phyloP scores from a whole-genome alignment of 805 yeast species.

The Candida krabiensis region DNA sequence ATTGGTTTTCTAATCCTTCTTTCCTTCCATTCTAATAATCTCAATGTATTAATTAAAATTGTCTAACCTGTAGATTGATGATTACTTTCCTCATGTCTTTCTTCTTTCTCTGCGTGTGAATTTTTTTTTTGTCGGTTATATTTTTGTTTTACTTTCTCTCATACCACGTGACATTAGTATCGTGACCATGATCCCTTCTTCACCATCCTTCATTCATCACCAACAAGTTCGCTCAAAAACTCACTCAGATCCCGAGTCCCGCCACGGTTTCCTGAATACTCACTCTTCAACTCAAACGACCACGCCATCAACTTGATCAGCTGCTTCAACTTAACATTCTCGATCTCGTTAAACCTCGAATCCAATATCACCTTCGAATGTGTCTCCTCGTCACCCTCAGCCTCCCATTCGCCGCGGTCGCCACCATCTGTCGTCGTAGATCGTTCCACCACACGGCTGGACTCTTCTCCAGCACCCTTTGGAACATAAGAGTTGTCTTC shows the following conservation, averaged over 20 bases:
- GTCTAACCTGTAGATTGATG: too few relatives aligned
- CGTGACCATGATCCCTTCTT: too few relatives aligned
- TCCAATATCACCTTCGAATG: constrained; percentile 7
- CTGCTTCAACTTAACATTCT: constrained; percentile 22
- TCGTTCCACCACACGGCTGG: constrained; percentile 3
- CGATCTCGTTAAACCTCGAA: constrained; percentile 16
- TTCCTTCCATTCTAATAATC: too few relatives aligned
- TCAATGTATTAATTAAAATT: too few relatives aligned
- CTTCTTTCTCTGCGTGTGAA: too few relatives aligned
- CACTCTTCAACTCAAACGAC: constrained; percentile 17
- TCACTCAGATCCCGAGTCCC: constrained; percentile 7
- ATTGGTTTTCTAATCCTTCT: too few relatives aligned
- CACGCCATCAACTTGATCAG: constrained; percentile 30
- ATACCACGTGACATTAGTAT: too few relatives aligned
- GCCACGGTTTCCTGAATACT: neutral
- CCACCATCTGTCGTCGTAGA: neutral
- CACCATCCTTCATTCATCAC: too few relatives aligned
- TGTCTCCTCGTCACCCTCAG: constrained; percentile 1
- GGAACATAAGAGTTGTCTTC: constrained; percentile 12
- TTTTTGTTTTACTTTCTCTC: too few relatives aligned
- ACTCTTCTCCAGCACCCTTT: constrained; percentile 14
- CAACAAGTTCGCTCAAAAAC: constrained; percentile 9
- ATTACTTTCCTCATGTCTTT: too few relatives aligned
- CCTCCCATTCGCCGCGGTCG: neutral
- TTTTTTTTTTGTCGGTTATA: too few relatives aligned